These are phyloP conservation scores for Backusella sp. DNA, from an alignment of 192 early-diverging fungal genomes.

Conservation along the genomic window DNA sequence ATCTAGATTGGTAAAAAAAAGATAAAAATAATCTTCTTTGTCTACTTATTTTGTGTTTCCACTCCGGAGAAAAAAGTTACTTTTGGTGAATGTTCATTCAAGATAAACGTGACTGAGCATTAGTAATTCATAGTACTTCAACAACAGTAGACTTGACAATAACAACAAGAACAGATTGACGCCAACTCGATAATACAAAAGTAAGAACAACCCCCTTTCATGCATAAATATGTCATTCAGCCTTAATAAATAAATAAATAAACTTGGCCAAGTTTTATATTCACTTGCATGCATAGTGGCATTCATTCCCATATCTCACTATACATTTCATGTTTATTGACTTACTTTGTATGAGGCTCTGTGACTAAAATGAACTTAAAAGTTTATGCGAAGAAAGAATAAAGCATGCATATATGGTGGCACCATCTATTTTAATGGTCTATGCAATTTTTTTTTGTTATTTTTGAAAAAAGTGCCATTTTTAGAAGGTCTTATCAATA, in stretches of 20 bases:
- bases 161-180: not conserved
- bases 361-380: not conserved
- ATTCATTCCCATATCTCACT: not conserved
- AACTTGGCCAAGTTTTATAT: not conserved
- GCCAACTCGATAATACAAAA: not conserved
- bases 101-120: not conserved
- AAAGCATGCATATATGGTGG: not conserved
- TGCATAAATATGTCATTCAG: not conserved
- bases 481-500: not conserved
- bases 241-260: not conserved
- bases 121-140: not conserved
- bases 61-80: not conserved
- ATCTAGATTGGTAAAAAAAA: not conserved
- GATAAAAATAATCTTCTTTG: not conserved
- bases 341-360: not conserved
- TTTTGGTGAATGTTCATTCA: not conserved
- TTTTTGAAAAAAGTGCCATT: not conserved
- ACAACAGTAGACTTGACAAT: not conserved
- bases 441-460: not conserved
- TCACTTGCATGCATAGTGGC: not conserved
- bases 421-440: not conserved
- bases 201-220: not conserved
- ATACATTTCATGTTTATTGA: not conserved
- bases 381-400: not conserved
- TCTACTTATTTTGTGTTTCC: not conserved